Evolutionary conservation across 1,139 yeast genomes (phyloP).

Genomic region (Saccharomyces hybrid): DNA sequence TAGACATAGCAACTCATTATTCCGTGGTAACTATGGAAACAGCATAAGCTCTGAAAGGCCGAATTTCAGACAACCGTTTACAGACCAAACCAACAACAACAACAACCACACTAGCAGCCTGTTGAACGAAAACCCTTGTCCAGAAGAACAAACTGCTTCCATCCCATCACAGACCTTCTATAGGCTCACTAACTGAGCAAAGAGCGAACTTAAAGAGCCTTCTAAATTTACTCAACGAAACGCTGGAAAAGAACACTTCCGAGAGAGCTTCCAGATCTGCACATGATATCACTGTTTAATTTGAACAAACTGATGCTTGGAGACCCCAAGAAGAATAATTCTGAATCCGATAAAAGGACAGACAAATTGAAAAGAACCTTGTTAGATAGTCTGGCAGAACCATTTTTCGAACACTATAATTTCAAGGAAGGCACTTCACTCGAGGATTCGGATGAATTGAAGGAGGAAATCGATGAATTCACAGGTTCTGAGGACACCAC

Average conservation of each 20-base stretch:
- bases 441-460: conserved; percentile 11
- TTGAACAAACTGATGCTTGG: conserved; percentile 37
- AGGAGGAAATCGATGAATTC: conserved; percentile 7
- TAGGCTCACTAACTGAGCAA: conserved; percentile 18
- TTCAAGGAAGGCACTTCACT: conserved; percentile 27
- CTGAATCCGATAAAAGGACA: conserved; percentile 3
- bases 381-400: conserved; percentile 67
- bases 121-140: neutral
- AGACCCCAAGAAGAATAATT: conserved; percentile 32
- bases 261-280: conserved; percentile 33
- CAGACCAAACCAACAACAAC: neutral
- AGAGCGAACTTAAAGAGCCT: conserved; percentile 24
- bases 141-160: conserved; percentile 1
- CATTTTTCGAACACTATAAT: conserved; percentile 47
- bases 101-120: neutral
- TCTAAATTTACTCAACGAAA: conserved; percentile 29
- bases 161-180: conserved; percentile 6
- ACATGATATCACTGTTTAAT: conserved; percentile 29
- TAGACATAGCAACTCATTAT: neutral
- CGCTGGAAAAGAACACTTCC: conserved; percentile 32
- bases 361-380: conserved; percentile 41
- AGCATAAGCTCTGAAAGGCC: neutral
- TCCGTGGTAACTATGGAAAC: conserved; percentile 2
- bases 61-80: conserved; percentile 10
- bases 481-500: conserved; percentile 8